These are phyloP conservation scores for Globisporangium iwayamae DNA, from an alignment of 352 stramenopile genomes.

Conservation along the genomic window DNA sequence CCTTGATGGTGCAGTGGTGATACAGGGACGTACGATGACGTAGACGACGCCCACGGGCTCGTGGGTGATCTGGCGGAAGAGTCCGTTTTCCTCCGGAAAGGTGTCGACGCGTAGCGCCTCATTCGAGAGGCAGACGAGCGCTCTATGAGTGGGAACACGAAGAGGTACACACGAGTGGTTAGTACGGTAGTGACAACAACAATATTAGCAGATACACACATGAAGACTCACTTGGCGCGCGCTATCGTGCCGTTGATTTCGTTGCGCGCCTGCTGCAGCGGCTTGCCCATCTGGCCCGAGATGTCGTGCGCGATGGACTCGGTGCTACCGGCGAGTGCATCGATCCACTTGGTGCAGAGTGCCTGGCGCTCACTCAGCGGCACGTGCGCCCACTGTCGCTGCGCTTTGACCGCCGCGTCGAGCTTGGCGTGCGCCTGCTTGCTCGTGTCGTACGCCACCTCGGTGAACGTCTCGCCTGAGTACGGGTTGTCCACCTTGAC, in stretches of 20 bases:
- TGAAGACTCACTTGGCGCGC: conserved; percentile 40
- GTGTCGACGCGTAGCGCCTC: conserved; percentile 59
- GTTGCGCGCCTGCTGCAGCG: conserved; percentile 66
- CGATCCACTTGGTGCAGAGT: conserved; percentile 64
- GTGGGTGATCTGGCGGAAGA: conserved; percentile 79
- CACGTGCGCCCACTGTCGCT: conserved; percentile 57
- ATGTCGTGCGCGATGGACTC: conserved; percentile 72
- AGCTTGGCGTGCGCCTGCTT: conserved; percentile 53
- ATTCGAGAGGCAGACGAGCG: conserved; percentile 66
- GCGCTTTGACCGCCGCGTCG: conserved; percentile 46
- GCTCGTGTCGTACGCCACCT: conserved; percentile 58
- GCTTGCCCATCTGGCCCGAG: conserved; percentile 84
- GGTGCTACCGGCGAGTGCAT: conserved; percentile 45
- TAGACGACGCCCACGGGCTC: conserved; percentile 83
- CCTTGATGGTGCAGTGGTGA: neutral
- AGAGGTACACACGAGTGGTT: neutral
- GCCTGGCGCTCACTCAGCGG: conserved; percentile 53
- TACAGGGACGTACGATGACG: conserved; percentile 52
- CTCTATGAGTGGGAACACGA: conserved; percentile 19
- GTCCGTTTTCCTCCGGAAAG: conserved; percentile 57
- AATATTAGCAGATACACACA: neutral
- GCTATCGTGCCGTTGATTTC: conserved; percentile 73
- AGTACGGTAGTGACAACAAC: neutral
- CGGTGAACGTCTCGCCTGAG: conserved; percentile 57
- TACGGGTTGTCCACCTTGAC: conserved; percentile 78